These are phyloP conservation scores for Tetrapisispora phaffii DNA, from an alignment of 805 yeast genomes.

Conservation along the genomic window DNA sequence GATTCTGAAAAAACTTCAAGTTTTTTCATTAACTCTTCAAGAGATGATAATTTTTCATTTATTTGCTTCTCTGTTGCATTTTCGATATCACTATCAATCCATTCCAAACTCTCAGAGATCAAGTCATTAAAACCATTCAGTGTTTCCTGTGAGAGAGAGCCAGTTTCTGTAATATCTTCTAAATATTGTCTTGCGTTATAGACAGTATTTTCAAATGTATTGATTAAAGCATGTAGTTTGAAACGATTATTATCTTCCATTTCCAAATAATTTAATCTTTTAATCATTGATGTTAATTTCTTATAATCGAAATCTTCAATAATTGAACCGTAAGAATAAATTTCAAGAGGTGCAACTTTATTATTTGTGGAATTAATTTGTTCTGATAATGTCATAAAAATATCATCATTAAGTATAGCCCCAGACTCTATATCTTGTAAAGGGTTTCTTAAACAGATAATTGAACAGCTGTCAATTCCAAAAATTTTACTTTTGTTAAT, in stretches of 20 bases:
- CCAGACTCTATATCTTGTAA: slow-evolving; percentile 33
- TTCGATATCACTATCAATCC: slow-evolving; percentile 71
- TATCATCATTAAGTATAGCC: slow-evolving; percentile 37
- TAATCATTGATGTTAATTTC: slow-evolving; percentile 36
- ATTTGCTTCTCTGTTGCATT: slow-evolving; percentile 23
- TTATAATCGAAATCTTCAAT: slow-evolving; percentile 38
- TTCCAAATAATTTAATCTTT: slow-evolving; percentile 44
- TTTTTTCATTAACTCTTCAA: slow-evolving; percentile 17
- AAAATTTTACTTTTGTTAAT: slow-evolving; percentile 44
- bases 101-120: slow-evolving; percentile 50
- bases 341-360: background rate
- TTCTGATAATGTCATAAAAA: slow-evolving; percentile 21
- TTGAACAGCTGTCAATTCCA: slow-evolving; percentile 34
- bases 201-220: slow-evolving; percentile 60
- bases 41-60: background rate
- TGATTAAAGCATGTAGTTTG: slow-evolving; percentile 54
- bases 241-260: slow-evolving; percentile 37
- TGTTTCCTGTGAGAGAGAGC: slow-evolving; percentile 34
- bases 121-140: slow-evolving; percentile 30
- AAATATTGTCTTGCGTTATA: slow-evolving; percentile 57
- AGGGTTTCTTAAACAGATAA: slow-evolving; percentile 33
- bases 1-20: slow-evolving; percentile 34
- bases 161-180: slow-evolving; percentile 41
- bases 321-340: background rate
- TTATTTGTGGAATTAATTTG: slow-evolving; percentile 33